Conservation (phyloP, 1,284 basidiomycete genomes). For the Athelia psychrophila region DNA sequence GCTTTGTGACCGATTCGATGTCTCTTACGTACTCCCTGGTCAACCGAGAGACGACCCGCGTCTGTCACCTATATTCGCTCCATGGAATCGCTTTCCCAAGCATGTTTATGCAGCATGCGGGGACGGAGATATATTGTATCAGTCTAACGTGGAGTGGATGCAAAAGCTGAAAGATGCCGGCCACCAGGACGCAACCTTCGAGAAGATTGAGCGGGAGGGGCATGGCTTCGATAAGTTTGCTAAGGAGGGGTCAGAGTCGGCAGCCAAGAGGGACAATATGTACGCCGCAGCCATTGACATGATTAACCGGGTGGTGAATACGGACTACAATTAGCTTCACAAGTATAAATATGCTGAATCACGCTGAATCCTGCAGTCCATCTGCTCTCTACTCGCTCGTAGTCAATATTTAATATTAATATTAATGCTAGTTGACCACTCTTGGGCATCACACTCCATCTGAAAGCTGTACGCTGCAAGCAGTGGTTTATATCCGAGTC, state of each 20-base stretch:
- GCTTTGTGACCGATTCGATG: background rate
- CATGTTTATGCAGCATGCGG: background rate
- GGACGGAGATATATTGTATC: background rate
- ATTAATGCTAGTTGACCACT: too few relatives aligned
- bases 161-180: background rate
- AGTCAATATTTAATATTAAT: too few relatives aligned
- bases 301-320: background rate
- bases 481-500: too few relatives aligned
- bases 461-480: too few relatives aligned
- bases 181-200: background rate
- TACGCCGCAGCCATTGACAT: background rate
- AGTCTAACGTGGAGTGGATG: background rate
- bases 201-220: background rate
- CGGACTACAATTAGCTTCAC: too few relatives aligned
- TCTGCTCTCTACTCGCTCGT: too few relatives aligned
- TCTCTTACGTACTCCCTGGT: background rate
- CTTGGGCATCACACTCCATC: too few relatives aligned
- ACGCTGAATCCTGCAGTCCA: too few relatives aligned
- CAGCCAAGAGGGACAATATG: background rate
- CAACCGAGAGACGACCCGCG: background rate
- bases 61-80: background rate
- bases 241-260: background rate
- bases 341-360: too few relatives aligned
- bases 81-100: background rate
- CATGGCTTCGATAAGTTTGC: background rate